These are phyloP conservation scores for Pogostemon cablin DNA, from an alignment of 257 asterid genomes.

Conservation along the genomic window DNA sequence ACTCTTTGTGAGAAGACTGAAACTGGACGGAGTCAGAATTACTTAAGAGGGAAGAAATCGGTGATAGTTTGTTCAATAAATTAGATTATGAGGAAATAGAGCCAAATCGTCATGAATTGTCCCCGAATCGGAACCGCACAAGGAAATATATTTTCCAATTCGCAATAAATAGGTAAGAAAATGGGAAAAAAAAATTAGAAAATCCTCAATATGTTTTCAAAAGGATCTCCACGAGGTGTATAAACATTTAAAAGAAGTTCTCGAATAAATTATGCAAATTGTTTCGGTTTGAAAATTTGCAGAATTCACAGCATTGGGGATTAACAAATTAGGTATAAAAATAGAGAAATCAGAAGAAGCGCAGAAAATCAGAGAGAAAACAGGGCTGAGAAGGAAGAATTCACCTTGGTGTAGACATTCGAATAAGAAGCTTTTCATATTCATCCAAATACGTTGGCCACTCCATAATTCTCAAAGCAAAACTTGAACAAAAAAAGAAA, in stretches of 20 bases:
- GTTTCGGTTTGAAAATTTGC: no score
- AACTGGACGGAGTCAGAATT: constrained; percentile 31
- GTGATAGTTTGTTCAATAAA: constrained; percentile 10
- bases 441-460: constrained; percentile 81
- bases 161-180: neutral
- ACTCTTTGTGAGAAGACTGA: constrained; percentile 23
- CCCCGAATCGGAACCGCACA: no score
- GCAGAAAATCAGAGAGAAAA: neutral
- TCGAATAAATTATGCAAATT: neutral
- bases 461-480: constrained; percentile 49
- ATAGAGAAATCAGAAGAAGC: neutral
- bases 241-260: no score
- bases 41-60: constrained; percentile 48
- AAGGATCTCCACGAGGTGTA: no score
- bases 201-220: neutral
- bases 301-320: no score
- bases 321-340: neutral
- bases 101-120: constrained; percentile 5
- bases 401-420: constrained; percentile 96
- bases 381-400: neutral
- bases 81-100: neutral
- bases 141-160: neutral
- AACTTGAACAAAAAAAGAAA: neutral
- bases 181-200: neutral
- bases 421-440: constrained; percentile 81